Evolutionary conservation across 176 grass and related monocot species (phyloP).

Genomic region (Zoysia japonica): DNA sequence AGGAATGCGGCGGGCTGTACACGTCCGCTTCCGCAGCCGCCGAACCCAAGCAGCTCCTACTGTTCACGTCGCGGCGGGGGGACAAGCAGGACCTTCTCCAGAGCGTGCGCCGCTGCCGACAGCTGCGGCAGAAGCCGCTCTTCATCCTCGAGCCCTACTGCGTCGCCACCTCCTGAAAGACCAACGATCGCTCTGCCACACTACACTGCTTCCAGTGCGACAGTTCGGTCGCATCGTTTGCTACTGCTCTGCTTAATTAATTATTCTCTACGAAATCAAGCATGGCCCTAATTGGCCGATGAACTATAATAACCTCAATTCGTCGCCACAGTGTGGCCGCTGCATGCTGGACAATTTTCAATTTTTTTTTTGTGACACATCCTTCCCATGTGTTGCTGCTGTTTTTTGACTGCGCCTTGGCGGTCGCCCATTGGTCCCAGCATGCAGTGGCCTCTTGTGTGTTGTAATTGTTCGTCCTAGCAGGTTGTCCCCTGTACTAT

Average conservation of each 20-base stretch:
- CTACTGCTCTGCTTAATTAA: slow-evolving; percentile 25
- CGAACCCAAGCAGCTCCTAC: slow-evolving; percentile 59
- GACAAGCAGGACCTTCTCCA: slow-evolving; percentile 77
- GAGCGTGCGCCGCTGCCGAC: slow-evolving; percentile 78
- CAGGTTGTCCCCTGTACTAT: not conserved
- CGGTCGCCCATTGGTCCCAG: slow-evolving; percentile 44
- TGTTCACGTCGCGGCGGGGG: slow-evolving; percentile 61
- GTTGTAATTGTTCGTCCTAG: slow-evolving; percentile 25
- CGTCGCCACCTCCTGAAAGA: slow-evolving; percentile 62
- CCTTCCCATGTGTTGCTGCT: slow-evolving; percentile 32
- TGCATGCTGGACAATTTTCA: slow-evolving; percentile 33
- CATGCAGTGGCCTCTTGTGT: slow-evolving; percentile 33
- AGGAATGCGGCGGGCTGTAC: slow-evolving; percentile 28
- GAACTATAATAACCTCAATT: slow-evolving; percentile 44
- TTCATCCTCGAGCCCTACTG: slow-evolving; percentile 95
- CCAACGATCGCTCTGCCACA: not conserved
- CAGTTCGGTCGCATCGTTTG: slow-evolving; percentile 24
- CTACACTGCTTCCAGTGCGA: slow-evolving; percentile 12
- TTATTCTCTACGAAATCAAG: slow-evolving; percentile 32
- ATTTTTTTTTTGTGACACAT: slow-evolving; percentile 42
- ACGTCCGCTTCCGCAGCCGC: not conserved
- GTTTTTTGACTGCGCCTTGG: not conserved
- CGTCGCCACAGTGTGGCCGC: slow-evolving; percentile 39
- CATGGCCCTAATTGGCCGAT: slow-evolving; percentile 8
- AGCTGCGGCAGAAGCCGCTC: slow-evolving; percentile 67